Evolutionary conservation across 2,329 filamentous ascomycete genomes (phyloP).

Genomic region (Cercospora janseana): DNA sequence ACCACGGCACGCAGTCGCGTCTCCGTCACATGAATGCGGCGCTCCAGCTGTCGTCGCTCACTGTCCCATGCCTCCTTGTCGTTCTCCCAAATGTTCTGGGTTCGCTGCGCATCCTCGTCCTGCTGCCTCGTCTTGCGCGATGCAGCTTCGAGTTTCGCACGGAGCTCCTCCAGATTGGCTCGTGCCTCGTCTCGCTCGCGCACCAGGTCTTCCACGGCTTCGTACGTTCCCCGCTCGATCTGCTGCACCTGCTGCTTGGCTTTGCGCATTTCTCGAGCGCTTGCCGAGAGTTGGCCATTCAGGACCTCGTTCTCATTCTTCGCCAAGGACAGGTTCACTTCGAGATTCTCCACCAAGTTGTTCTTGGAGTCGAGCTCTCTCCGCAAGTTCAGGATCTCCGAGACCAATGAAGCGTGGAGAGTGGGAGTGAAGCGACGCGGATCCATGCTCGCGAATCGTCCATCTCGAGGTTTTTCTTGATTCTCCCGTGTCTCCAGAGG

Average conservation of each 20-base stretch:
- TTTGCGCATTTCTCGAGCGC: conserved; percentile 72
- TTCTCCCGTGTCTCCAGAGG: conserved; percentile 45
- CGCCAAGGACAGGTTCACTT: conserved; percentile 67
- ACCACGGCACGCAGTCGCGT: conserved; percentile 78
- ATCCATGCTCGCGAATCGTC: conserved; percentile 67
- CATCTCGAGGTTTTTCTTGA: conserved; percentile 49
- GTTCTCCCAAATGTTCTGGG: conserved; percentile 75
- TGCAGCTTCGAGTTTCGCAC: conserved; percentile 69
- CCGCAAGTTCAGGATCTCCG: conserved; percentile 83
- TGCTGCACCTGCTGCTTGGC: conserved; percentile 82
- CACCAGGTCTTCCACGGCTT: conserved; percentile 77
- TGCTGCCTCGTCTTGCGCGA: conserved; percentile 76
- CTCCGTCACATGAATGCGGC: conserved; percentile 86
- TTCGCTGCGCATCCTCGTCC: conserved; percentile 77
- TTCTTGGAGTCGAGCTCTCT: conserved; percentile 89
- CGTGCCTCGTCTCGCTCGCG: conserved; percentile 83
- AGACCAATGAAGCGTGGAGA: conserved; percentile 88
- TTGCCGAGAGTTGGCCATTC: conserved; percentile 59
- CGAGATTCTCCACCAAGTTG: conserved; percentile 80
- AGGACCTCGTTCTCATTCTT: conserved; percentile 73
- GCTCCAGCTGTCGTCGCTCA: conserved; percentile 77
- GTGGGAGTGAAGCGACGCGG: conserved; percentile 93
- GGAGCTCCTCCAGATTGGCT: conserved; percentile 68
- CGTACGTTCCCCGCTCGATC: conserved; percentile 82
- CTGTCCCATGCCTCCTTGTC: conserved; percentile 84